A percentile compares a stretch with the other conserved stretches of the same genome.
Conservation (phyloP, 2,329 filamentous ascomycete species). For the Ascochyta rabiei region DNA sequence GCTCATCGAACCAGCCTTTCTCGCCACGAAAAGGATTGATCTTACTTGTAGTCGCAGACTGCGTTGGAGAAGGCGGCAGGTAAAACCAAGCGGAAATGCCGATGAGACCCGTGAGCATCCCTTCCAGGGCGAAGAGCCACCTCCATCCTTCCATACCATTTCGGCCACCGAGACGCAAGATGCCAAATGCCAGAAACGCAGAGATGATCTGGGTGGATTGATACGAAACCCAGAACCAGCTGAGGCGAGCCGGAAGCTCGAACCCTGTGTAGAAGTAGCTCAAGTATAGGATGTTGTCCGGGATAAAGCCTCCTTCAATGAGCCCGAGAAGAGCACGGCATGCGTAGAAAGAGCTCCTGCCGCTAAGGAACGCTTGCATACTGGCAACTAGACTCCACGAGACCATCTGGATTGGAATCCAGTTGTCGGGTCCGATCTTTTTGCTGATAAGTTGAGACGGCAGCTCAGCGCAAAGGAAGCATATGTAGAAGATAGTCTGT, state of each 20-base stretch:
- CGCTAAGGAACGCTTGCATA: conserved; percentile 72
- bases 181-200: conserved; percentile 62
- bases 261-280: conserved; percentile 77
- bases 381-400: conserved; percentile 59
- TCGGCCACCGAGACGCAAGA: conserved; percentile 57
- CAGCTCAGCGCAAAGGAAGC: conserved; percentile 69
- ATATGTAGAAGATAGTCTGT: conserved; percentile 71
- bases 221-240: conserved; percentile 74
- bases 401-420: conserved; percentile 51
- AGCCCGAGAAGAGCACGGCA: conserved; percentile 53
- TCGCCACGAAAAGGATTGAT: conserved; percentile 60
- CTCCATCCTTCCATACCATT: conserved; percentile 62
- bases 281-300: conserved; percentile 69
- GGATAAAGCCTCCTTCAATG: conserved; percentile 62
- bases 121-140: conserved; percentile 53
- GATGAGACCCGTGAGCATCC: conserved; percentile 45
- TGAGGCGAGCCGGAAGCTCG: conserved; percentile 71
- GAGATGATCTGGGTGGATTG: conserved; percentile 62
- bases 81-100: conserved; percentile 47
- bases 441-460: conserved; percentile 57
- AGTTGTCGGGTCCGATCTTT: conserved; percentile 53
- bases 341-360: conserved; percentile 52
- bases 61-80: conserved; percentile 61
- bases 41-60: conserved; percentile 60
- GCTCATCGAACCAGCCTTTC: conserved; percentile 69